phyloP scores from a whole-genome alignment of 495 filamentous ascomycete species.

The Rhypophila decipiens region DNA sequence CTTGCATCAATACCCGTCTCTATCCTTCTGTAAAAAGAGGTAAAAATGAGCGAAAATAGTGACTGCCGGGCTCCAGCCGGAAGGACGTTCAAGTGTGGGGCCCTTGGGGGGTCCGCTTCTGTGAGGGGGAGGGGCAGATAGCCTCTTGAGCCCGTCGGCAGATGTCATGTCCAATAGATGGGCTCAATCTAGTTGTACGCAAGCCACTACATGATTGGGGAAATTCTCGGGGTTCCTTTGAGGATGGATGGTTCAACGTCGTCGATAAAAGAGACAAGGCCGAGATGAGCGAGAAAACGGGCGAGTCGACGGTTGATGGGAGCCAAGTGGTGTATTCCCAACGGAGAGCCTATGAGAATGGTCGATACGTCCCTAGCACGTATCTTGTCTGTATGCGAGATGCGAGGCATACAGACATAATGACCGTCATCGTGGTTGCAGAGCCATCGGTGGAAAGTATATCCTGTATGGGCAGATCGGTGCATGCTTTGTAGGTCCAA shows the following conservation, averaged over 20 bases:
- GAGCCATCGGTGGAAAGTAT: too few species aligned
- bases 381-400: too few species aligned
- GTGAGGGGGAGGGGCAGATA: slow-evolving; percentile 17
- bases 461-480: not conserved
- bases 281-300: not conserved
- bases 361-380: too few species aligned
- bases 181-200: not conserved
- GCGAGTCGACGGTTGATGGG: not conserved
- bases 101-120: not conserved
- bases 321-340: not conserved
- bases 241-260: not conserved
- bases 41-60: slow-evolving; percentile 4
- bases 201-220: too few species aligned
- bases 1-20: too few species aligned
- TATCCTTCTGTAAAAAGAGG: too few species aligned
- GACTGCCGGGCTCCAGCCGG: slow-evolving; percentile 12
- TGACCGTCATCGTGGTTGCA: too few species aligned
- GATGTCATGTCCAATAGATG: slow-evolving; percentile 27
- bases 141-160: slow-evolving; percentile 19
- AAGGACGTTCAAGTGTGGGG: slow-evolving; percentile 10
- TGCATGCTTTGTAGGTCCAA: not conserved
- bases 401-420: too few species aligned
- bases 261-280: not conserved
- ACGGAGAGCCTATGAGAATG: too few species aligned
- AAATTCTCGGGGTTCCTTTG: not conserved